Percentiles rank a stretch among this genome's conserved stretches.
Conservation (phyloP, 2,329 filamentous ascomycete species). For the Chrysosphaeria jannelii region DNA sequence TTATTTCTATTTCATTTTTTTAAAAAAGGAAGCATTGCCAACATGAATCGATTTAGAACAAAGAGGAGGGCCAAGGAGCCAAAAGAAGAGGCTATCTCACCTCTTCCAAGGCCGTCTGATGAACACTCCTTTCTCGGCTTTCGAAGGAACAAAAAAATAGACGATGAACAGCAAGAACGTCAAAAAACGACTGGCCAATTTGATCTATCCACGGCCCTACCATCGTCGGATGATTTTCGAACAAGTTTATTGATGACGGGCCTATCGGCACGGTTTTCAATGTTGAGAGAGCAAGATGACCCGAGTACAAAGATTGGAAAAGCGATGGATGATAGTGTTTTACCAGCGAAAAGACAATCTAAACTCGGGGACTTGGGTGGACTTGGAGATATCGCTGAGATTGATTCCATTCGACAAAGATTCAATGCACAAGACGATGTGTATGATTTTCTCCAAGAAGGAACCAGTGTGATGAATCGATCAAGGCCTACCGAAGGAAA, state of each 20-base stretch:
- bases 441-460: slow-evolving; percentile 32
- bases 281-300: slow-evolving; percentile 85
- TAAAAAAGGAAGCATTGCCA: too few species aligned
- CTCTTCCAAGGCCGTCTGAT: slow-evolving; percentile 21
- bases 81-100: slow-evolving; percentile 8
- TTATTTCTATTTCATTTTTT: too few species aligned
- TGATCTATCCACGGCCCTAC: slow-evolving; percentile 44
- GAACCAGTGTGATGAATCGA: slow-evolving; percentile 52
- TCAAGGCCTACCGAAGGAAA: slow-evolving; percentile 69
- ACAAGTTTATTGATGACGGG: slow-evolving; percentile 92
- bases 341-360: slow-evolving; percentile 36
- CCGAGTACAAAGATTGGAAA: slow-evolving; percentile 72
- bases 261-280: slow-evolving; percentile 81
- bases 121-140: slow-evolving; percentile 19
- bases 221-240: slow-evolving; percentile 65
- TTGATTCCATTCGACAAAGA: slow-evolving; percentile 52
- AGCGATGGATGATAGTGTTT: slow-evolving; percentile 78
- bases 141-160: slow-evolving; percentile 21
- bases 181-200: too few species aligned
- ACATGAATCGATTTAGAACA: slow-evolving; percentile 50
- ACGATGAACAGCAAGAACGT: slow-evolving; percentile 26
- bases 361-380: slow-evolving; percentile 22
- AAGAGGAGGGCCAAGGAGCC: slow-evolving; percentile 37
- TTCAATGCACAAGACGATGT: too few species aligned
- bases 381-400: slow-evolving; percentile 68